Evolutionary conservation across 768 basidiomycete genomes (phyloP).

Genomic region (Pleurotus giganteus): DNA sequence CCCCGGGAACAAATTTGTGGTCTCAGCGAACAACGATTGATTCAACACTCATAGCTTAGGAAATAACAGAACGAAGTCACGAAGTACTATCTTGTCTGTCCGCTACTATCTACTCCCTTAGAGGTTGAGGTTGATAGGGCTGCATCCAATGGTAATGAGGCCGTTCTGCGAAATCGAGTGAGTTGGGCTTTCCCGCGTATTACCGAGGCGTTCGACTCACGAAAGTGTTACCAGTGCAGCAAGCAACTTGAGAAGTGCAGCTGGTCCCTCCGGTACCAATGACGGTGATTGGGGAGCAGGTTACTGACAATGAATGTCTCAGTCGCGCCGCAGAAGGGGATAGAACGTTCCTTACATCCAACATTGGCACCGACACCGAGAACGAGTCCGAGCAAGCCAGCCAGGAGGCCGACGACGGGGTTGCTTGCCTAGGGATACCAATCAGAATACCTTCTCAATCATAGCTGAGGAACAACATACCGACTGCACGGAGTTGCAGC

Average conservation of each 20-base stretch:
- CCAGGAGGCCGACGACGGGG: neutral
- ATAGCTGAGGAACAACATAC: neutral
- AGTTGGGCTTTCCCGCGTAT: neutral
- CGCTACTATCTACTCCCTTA: constrained; percentile 2
- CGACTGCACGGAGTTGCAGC: constrained; percentile 16
- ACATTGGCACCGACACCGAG: neutral
- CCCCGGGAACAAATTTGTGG: too few relatives aligned
- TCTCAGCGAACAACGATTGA: too few relatives aligned
- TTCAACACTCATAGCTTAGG: too few relatives aligned
- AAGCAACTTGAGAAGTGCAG: constrained; percentile 16
- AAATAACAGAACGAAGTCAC: too few relatives aligned
- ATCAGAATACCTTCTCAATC: neutral
- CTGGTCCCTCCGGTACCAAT: constrained; percentile 17
- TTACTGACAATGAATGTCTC: neutral
- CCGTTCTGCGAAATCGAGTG: constrained; percentile 9
- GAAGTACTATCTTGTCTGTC: too few relatives aligned
- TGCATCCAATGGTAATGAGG: constrained; percentile 17
- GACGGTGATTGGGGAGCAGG: constrained; percentile 18
- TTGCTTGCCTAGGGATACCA: neutral
- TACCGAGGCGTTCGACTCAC: constrained; percentile 12
- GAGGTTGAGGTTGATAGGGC: constrained; percentile 17
- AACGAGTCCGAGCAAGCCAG: constrained; percentile 14
- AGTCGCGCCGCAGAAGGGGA: neutral
- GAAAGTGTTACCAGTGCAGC: constrained; percentile 19
- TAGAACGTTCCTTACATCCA: too few relatives aligned